A percentile compares a stretch with the other conserved stretches of the same genome.
Evolutionary conservation across 2,329 filamentous ascomycete species (phyloP).

Genomic region (Mycogone perniciosa): DNA sequence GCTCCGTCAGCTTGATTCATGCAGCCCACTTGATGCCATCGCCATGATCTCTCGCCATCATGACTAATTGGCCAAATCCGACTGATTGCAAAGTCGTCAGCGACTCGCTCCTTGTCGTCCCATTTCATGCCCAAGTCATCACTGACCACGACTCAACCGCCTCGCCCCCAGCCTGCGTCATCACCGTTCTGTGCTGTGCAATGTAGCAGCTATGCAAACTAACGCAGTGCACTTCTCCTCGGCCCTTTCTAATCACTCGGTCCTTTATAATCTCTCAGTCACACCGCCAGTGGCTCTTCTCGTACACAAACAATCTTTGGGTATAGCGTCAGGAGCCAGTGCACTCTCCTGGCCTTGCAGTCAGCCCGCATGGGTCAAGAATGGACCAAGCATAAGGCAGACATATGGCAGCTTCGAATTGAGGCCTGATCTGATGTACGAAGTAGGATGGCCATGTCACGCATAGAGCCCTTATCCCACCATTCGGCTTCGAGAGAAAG

Average conservation of each 20-base stretch:
- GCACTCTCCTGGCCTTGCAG: neutral
- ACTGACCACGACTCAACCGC: neutral
- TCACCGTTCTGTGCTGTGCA: neutral
- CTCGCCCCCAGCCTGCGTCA: neutral
- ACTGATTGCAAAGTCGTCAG: too few species aligned
- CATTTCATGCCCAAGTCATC: neutral
- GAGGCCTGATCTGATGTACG: neutral
- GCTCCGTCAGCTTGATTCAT: too few species aligned
- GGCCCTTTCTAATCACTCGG: slow-evolving; percentile 6
- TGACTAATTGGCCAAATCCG: too few species aligned
- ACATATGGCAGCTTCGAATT: neutral
- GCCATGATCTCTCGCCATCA: too few species aligned
- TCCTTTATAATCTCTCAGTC: slow-evolving; percentile 10
- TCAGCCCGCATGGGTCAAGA: neutral
- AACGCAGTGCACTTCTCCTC: neutral
- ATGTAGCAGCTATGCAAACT: neutral
- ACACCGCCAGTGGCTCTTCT: slow-evolving; percentile 7
- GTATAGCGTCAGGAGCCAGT: neutral
- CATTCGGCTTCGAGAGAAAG: too few species aligned
- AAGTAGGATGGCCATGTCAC: too few species aligned
- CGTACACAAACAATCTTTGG: neutral
- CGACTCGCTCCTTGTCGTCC: too few species aligned
- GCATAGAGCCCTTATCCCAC: too few species aligned
- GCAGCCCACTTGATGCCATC: too few species aligned
- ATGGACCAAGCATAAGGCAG: neutral